Evolutionary conservation across 257 asterid genomes (phyloP).

Genomic region (Solanum pennellii): DNA sequence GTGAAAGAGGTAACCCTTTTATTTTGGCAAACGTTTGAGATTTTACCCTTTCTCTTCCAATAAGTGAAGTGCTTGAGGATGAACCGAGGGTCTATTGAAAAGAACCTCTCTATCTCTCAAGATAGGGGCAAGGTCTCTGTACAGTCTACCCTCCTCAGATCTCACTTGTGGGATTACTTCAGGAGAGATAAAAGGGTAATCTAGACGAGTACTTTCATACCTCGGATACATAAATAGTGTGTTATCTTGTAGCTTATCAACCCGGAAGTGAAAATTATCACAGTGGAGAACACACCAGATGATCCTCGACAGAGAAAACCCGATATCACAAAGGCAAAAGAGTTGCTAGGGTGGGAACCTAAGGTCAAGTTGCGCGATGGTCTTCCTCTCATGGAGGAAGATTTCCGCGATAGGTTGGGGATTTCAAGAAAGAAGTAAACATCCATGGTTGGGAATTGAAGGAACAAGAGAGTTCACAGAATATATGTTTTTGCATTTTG

Average conservation of each 20-base stretch:
- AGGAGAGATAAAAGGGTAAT: background rate
- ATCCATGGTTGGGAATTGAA: background rate
- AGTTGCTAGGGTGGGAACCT: conserved; percentile 87
- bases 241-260: conserved; percentile 53
- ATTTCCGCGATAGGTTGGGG: conserved; percentile 71
- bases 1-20: conserved; percentile 32
- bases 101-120: background rate
- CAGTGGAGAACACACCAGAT: conserved; percentile 93
- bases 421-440: conserved; percentile 29
- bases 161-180: background rate
- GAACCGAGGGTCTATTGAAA: background rate
- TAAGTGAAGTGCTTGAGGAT: background rate
- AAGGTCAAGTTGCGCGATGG: conserved; percentile 71
- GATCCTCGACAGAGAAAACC: conserved; percentile 97
- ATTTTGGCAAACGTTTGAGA: background rate
- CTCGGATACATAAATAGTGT: background rate
- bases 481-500: background rate
- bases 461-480: background rate
- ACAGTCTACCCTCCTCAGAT: background rate
- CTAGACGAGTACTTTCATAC: background rate
- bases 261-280: conserved; percentile 59
- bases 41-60: background rate
- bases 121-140: background rate
- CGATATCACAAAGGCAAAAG: conserved; percentile 78
- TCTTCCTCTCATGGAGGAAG: conserved; percentile 93